Base-by-base conservation (phyloP, 176 grass and related monocot species). In the Oryza brachyantha region DNA sequence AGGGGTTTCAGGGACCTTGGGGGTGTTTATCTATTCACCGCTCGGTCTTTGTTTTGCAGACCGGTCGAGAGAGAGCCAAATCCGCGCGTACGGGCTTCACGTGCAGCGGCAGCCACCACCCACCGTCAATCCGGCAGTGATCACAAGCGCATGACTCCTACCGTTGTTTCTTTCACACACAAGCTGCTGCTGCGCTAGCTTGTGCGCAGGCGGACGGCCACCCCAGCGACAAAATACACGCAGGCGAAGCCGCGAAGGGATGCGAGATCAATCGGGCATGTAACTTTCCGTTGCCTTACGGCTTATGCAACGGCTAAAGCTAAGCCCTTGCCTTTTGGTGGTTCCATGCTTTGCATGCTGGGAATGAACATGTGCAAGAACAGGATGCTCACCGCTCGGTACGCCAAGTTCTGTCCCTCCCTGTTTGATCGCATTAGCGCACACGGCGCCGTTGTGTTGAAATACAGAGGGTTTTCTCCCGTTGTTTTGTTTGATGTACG, bases 251-350 rank as follows among this genome's bases (percentile, higher is more conserved):
- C n/a, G n/a, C n/a, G n/a, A n/a, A n/a, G 52, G 29, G 6, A 75
- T 16, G 22, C 8, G 29, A 37, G 11, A 27, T 39, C 19, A 2
- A 19, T 32, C 31, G 71, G 5, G 46, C 36, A 45, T 16, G 37
- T 54, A 35, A 46, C 39, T 81, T 72, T 28, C 67, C 79, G 79
- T 72, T 63, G 67, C 55, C 79, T 63, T 81, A 45, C 27, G 68
- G 39, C 13, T 50, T 5, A 27, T 48, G 57, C 67, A 72, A 61
- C 21, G 28, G 68, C 14, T 70, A 70, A 68, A 59, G 25, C 34
- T 42, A 58, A 6, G 21, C 2, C 70, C 61, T 46, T 37, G 64
- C 2, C 61, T 67, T 80, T 74, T 36, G 13, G 72, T 24, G 55
- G 58, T 73, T 66, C 61, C 36, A 55, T 73, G 21, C 34, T 86